These are phyloP conservation scores for Carex cristatella DNA, from an alignment of 176 grass and related monocot species.

Conservation along the genomic window DNA sequence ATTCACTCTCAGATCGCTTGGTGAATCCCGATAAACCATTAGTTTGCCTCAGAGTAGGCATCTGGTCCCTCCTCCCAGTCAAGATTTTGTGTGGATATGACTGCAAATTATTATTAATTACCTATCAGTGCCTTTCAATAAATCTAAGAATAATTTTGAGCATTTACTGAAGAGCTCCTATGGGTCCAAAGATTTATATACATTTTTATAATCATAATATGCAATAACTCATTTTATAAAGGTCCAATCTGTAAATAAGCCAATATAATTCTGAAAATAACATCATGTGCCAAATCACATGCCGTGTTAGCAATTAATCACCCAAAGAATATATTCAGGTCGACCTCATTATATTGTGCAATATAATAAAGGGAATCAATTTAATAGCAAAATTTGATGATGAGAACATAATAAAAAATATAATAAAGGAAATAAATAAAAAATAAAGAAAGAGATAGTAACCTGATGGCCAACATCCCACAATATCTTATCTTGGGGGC, in stretches of 20 bases:
- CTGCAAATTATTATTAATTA: slow-evolving; percentile 31
- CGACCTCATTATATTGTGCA: background rate
- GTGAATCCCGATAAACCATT: slow-evolving; percentile 83
- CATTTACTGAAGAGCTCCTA: background rate
- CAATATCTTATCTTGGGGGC: slow-evolving; percentile 76
- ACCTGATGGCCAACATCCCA: slow-evolving; percentile 99
- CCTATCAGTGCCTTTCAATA: background rate
- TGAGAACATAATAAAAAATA: background rate
- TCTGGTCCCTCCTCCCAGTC: slow-evolving; percentile 82
- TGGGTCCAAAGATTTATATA: background rate
- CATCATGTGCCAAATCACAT: background rate
- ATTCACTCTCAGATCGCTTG: slow-evolving; percentile 82
- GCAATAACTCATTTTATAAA: background rate
- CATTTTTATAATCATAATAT: background rate
- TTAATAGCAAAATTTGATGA: background rate
- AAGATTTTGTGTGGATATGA: slow-evolving; percentile 99
- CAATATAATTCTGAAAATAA: background rate
- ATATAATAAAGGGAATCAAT: background rate
- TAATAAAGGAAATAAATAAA: too few species aligned
- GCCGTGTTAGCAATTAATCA: background rate
- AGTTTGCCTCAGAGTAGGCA: slow-evolving; percentile 93
- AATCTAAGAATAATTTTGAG: background rate
- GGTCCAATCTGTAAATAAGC: background rate
- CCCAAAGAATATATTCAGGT: background rate
- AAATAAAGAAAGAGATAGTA: background rate